These are phyloP conservation scores for Aphanomyces stellatus DNA, from an alignment of 352 stramenopile genomes.

Conservation along the genomic window DNA sequence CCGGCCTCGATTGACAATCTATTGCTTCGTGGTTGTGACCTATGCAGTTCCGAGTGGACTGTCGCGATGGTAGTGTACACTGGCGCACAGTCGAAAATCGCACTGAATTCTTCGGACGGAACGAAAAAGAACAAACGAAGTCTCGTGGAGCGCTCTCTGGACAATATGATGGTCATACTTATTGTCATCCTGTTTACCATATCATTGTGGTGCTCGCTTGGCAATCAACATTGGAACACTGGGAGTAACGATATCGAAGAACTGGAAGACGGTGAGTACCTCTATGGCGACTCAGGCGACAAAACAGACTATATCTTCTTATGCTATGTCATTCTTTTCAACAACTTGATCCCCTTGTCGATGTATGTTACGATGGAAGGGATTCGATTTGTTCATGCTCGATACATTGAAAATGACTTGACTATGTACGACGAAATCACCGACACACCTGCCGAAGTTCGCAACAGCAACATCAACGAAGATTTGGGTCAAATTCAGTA, in stretches of 20 bases:
- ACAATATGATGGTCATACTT: constrained; percentile 83
- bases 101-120: constrained; percentile 61
- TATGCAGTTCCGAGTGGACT: constrained; percentile 77
- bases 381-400: constrained; percentile 73
- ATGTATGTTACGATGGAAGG: constrained; percentile 88
- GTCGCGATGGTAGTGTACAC: constrained; percentile 81
- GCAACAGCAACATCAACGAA: constrained; percentile 85
- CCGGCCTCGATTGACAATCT: constrained; percentile 65
- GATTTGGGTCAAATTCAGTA: constrained; percentile 86
- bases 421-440: constrained; percentile 70
- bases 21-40: constrained; percentile 75
- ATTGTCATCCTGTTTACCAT: constrained; percentile 80
- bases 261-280: too few species aligned
- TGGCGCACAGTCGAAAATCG: constrained; percentile 72
- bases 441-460: constrained; percentile 65
- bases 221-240: constrained; percentile 72
- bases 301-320: constrained; percentile 68
- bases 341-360: constrained; percentile 80
- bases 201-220: constrained; percentile 67
- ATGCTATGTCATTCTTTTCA: constrained; percentile 86
- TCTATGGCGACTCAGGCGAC: background rate
- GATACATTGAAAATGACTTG: constrained; percentile 79
- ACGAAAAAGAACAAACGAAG: constrained; percentile 67
- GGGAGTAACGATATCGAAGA: too few species aligned
- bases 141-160: constrained; percentile 79